These are phyloP conservation scores for Xylaria intraflava DNA, from an alignment of 495 filamentous ascomycete genomes.

Conservation along the genomic window DNA sequence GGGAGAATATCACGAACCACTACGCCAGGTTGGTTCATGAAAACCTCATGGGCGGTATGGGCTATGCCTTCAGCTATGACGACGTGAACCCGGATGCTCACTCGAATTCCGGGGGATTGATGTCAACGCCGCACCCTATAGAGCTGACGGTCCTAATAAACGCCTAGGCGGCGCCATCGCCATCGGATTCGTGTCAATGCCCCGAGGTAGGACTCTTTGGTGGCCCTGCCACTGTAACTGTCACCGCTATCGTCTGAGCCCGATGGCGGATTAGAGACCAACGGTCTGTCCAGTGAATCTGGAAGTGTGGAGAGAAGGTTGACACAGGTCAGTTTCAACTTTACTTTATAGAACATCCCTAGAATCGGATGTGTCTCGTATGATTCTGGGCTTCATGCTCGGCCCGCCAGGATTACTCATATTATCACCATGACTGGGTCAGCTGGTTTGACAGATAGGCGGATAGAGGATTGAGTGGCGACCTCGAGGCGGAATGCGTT, in stretches of 20 bases:
- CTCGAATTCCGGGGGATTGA: constrained; percentile 49
- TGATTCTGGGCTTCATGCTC: too few species aligned
- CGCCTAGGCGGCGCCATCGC: not conserved
- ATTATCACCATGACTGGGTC: too few species aligned
- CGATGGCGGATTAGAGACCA: not conserved
- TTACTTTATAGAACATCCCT: too few species aligned
- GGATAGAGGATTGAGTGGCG: too few species aligned
- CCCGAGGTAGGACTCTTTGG: not conserved
- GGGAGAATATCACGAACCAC: constrained; percentile 40
- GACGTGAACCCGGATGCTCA: constrained; percentile 36
- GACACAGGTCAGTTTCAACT: too few species aligned
- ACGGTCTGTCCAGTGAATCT: not conserved
- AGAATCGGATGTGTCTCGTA: too few species aligned
- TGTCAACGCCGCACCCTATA: constrained; percentile 14
- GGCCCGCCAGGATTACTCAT: too few species aligned
- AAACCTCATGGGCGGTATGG: constrained; percentile 29
- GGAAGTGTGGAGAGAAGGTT: too few species aligned
- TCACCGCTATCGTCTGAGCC: not conserved
- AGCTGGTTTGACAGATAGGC: too few species aligned
- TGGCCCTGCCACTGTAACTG: not conserved
- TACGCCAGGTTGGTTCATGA: constrained; percentile 34
- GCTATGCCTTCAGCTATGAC: constrained; percentile 42
- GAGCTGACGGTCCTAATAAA: not conserved
- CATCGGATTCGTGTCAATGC: not conserved
- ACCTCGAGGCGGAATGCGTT: too few species aligned